Evolutionary conservation across 2,329 filamentous ascomycete genomes (phyloP).

Genomic region (Microascus cirrosus): DNA sequence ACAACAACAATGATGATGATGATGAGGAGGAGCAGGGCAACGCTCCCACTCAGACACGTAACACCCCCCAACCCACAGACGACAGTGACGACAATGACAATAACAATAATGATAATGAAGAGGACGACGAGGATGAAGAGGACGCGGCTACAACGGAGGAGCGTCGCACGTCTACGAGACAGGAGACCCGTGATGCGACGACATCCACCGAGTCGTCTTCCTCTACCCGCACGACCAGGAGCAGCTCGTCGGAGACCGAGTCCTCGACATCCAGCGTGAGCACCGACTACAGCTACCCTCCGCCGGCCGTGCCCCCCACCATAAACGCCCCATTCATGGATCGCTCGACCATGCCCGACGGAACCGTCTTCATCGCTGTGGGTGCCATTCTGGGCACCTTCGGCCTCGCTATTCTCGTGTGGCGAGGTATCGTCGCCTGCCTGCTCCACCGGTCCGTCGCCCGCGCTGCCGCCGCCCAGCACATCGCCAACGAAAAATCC

Average conservation of each 20-base stretch:
- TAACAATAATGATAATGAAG: slow-evolving; percentile 9
- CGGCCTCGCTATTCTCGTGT: slow-evolving; percentile 69
- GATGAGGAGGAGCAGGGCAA: slow-evolving; percentile 8
- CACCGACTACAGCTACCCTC: slow-evolving; percentile 48
- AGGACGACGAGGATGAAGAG: slow-evolving; percentile 3
- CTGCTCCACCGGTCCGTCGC: slow-evolving; percentile 86
- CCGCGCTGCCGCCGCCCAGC: slow-evolving; percentile 67
- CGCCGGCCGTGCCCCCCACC: slow-evolving; percentile 71
- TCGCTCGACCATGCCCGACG: slow-evolving; percentile 72
- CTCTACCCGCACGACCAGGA: slow-evolving; percentile 11
- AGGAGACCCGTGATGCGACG: not conserved
- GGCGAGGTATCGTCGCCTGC: slow-evolving; percentile 82
- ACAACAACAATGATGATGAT: not conserved
- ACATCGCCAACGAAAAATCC: slow-evolving; percentile 58
- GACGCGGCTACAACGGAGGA: not conserved
- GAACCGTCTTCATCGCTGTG: slow-evolving; percentile 92
- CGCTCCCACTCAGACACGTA: slow-evolving; percentile 1
- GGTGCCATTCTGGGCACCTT: slow-evolving; percentile 80
- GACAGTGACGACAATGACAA: slow-evolving; percentile 7
- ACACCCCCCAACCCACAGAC: slow-evolving; percentile 6
- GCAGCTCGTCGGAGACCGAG: slow-evolving; percentile 9
- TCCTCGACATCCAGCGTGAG: not conserved
- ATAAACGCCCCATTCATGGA: slow-evolving; percentile 85
- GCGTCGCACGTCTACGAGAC: not conserved
- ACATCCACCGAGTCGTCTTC: slow-evolving; percentile 10